Evolutionary conservation across 1,139 yeast genomes (phyloP).

Genomic region (Candida buenavistaensis): DNA sequence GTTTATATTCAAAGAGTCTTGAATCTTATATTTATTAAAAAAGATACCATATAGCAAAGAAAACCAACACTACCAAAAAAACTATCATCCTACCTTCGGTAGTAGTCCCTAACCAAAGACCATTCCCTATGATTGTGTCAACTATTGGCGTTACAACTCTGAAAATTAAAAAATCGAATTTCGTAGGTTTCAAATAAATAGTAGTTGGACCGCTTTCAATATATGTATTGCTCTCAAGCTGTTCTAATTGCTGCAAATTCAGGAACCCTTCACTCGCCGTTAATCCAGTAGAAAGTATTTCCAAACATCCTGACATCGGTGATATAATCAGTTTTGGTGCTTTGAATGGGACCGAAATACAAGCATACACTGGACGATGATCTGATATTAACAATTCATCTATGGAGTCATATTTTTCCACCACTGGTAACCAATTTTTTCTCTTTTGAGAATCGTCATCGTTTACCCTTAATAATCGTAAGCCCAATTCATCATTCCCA

Average conservation of each 20-base stretch:
- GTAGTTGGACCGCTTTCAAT: constrained; percentile 44
- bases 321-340: constrained; percentile 40
- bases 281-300: constrained; percentile 22
- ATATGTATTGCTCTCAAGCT: constrained; percentile 3
- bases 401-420: constrained; percentile 43
- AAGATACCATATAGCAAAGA: constrained; percentile 10
- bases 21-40: constrained; percentile 3
- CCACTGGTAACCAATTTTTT: constrained; percentile 21
- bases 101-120: constrained; percentile 41
- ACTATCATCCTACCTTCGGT: constrained; percentile 36
- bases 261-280: constrained; percentile 16
- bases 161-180: constrained; percentile 32
- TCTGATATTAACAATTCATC: constrained; percentile 35
- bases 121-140: constrained; percentile 40
- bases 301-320: constrained; percentile 44
- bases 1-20: too few relatives aligned
- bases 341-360: constrained; percentile 39
- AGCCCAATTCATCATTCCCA: constrained; percentile 8
- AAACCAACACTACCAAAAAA: constrained; percentile 11
- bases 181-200: constrained; percentile 45
- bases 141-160: constrained; percentile 27
- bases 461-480: constrained; percentile 2
- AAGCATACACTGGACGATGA: constrained; percentile 47
- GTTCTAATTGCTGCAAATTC: constrained; percentile 5
- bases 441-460: constrained; percentile 3